Conservation (phyloP, 768 basidiomycete genomes). For the Tylopilus sp. region DNA sequence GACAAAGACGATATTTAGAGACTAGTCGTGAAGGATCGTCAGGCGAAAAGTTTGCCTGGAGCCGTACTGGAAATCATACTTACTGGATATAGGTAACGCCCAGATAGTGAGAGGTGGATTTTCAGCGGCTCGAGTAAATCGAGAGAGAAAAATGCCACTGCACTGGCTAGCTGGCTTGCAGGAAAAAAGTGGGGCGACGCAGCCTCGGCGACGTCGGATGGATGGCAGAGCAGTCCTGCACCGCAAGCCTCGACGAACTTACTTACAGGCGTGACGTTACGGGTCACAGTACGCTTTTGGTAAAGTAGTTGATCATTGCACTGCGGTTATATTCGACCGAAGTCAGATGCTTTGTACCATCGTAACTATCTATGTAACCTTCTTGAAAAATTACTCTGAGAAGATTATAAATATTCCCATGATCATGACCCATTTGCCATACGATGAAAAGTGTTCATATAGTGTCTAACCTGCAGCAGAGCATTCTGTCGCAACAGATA, state of each 20-base stretch:
- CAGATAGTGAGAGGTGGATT: conserved; percentile 3
- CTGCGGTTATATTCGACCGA: conserved; percentile 14
- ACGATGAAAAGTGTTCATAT: neutral
- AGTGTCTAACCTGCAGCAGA: neutral
- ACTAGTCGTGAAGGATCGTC: conserved; percentile 10
- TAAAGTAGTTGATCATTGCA: conserved; percentile 34
- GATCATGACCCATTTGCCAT: neutral
- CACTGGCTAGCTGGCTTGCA: neutral
- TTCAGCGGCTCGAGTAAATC: conserved; percentile 13
- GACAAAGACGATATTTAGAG: conserved; percentile 6
- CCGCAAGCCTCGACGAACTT: conserved; percentile 31
- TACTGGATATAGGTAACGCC: conserved; percentile 11
- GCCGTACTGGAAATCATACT: conserved; percentile 10
- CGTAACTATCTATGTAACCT: neutral
- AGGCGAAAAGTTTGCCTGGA: conserved; percentile 3
- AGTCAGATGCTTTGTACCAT: neutral
- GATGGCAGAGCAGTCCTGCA: conserved; percentile 28
- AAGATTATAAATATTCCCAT: neutral
- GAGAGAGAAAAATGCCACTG: conserved; percentile 6
- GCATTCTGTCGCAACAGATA: no score
- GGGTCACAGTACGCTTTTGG: conserved; percentile 31
- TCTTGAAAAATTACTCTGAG: neutral
- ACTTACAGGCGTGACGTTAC: conserved; percentile 37
- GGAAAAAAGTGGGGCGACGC: conserved; percentile 8
- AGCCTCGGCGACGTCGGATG: conserved; percentile 18